phyloP scores from a whole-genome alignment of 495 filamentous ascomycete species.

The Jackrogersella minutella region DNA sequence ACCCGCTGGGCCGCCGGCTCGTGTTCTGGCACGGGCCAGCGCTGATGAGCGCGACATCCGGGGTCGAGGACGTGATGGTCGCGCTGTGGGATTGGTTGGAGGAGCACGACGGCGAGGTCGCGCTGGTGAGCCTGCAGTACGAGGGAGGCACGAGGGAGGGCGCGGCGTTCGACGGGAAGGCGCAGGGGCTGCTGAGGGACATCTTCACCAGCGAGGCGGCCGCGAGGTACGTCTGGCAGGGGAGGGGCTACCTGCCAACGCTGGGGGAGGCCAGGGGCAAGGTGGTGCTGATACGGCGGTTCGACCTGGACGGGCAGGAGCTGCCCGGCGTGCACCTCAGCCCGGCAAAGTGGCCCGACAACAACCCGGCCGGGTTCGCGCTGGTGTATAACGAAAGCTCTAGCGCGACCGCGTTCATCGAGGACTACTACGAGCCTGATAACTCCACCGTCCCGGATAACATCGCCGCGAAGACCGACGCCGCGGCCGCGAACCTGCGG shows the following conservation, averaged over 20 bases:
- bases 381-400: conserved; percentile 54
- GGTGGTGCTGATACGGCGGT: conserved; percentile 79
- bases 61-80: conserved; percentile 57
- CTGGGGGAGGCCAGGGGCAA: conserved; percentile 81
- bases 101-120: conserved; percentile 69
- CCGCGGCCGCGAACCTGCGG: conserved; percentile 70
- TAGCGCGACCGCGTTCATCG: conserved; percentile 74
- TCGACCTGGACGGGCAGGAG: conserved; percentile 57
- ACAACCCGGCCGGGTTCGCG: conserved; percentile 66
- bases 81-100: conserved; percentile 66
- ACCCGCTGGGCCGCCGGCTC: conserved; percentile 54
- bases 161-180: conserved; percentile 53
- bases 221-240: conserved; percentile 65
- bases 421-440: conserved; percentile 88
- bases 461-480: conserved; percentile 74
- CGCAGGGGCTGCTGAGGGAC: conserved; percentile 70
- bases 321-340: conserved; percentile 74
- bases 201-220: conserved; percentile 69
- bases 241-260: conserved; percentile 63
- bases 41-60: conserved; percentile 54
- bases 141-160: conserved; percentile 74
- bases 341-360: conserved; percentile 79
- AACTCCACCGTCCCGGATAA: conserved; percentile 53
- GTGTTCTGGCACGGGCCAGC: conserved; percentile 61
- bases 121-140: conserved; percentile 84